phyloP scores from a whole-genome alignment of 192 early-diverging fungal species.

The Backusella parvicylindrica region DNA sequence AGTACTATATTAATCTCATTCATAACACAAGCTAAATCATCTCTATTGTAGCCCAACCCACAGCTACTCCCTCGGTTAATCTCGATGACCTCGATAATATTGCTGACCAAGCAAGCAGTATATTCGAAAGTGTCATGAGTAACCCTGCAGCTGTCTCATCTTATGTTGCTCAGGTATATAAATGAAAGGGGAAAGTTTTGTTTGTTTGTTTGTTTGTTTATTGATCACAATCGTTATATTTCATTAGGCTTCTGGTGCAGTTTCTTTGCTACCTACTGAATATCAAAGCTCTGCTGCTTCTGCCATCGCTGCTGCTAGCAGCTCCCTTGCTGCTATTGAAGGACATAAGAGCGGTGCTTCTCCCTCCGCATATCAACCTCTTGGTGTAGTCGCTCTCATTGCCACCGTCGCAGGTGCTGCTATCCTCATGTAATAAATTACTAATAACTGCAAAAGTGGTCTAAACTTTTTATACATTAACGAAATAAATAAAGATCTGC shows the following conservation, averaged over 20 bases:
- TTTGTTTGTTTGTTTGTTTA: background rate
- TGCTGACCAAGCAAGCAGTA: background rate
- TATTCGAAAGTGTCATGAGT: background rate
- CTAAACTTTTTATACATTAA: background rate
- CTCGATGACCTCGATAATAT: background rate
- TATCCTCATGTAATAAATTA: background rate
- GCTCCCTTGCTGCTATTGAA: background rate
- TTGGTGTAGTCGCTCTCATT: constrained; percentile 1
- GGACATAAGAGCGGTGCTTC: background rate
- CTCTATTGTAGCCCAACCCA: background rate
- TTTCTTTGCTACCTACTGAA: background rate
- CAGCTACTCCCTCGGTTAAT: background rate
- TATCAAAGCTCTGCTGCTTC: constrained; percentile 1
- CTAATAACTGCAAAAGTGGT: background rate
- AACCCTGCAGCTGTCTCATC: background rate
- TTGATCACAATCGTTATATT: background rate
- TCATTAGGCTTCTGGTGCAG: background rate
- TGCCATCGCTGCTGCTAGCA: background rate
- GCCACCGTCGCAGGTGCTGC: background rate
- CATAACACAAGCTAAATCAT: background rate
- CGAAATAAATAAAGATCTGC: background rate
- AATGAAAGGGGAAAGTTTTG: background rate
- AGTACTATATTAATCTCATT: background rate
- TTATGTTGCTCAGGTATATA: background rate
- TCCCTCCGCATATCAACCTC: background rate